Evolutionary conservation across 306 rosid species (phyloP).

Genomic region (Purshia tridentata): DNA sequence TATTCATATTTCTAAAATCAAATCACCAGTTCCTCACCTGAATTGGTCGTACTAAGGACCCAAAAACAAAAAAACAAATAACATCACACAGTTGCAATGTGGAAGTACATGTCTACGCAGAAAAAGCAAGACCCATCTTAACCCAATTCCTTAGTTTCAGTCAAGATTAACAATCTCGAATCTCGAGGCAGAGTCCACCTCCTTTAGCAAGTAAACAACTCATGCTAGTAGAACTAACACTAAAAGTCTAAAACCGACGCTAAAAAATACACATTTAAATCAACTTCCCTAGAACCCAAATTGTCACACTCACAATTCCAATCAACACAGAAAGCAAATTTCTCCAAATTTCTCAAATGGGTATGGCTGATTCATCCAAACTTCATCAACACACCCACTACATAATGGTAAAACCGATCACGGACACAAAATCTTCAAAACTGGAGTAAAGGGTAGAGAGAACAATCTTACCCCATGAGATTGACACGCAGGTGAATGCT

Average conservation of each 20-base stretch:
- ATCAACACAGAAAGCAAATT: not conserved
- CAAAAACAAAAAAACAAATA: not conserved
- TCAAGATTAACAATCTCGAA: not conserved
- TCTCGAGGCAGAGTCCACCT: not conserved
- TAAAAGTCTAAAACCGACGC: not conserved
- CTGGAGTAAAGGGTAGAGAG: slow-evolving; percentile 19
- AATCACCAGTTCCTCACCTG: not conserved
- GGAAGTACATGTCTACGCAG: not conserved
- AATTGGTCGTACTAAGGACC: not conserved
- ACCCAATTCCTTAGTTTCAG: slow-evolving; percentile 1
- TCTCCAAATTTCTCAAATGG: slow-evolving; percentile 3
- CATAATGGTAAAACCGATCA: not conserved
- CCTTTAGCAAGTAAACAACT: not conserved
- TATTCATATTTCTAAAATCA: not conserved
- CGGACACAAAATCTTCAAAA: slow-evolving; percentile 4
- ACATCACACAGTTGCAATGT: not conserved
- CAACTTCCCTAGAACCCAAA: not conserved
- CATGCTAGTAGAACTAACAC: not conserved
- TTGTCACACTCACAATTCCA: not conserved
- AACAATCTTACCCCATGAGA: slow-evolving; percentile 57
- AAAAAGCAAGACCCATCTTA: not conserved
- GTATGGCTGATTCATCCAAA: not conserved
- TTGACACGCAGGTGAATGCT: slow-evolving; percentile 76
- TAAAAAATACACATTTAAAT: not conserved
- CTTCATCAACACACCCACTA: not conserved